Evolutionary conservation across 2,329 filamentous ascomycete species (phyloP), one percentile per base, ranked within the genome.

Genomic region (Epicoccum sorghinum): DNA sequence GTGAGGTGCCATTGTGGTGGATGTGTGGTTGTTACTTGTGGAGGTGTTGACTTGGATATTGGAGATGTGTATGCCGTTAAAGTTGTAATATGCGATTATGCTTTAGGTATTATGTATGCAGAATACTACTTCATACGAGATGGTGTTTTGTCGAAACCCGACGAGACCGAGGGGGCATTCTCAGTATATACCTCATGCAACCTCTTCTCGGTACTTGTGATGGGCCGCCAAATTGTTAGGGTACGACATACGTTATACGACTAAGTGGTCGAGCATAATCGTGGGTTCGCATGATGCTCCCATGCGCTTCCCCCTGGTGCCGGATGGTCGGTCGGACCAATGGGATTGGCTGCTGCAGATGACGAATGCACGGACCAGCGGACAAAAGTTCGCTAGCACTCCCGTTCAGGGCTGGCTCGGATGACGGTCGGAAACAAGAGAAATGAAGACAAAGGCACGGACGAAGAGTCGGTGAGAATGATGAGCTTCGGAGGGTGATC

Each of bases 251-350:
- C 51, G 23, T 36, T 41, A 48, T 49, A 54, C 52, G 46, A 41
- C 40, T 42, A 45, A 36, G 27, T 49, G 40, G 52, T 49, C 52
- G 52, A 49, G 35, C 36, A 43, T 30, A 9, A 25, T 43, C 40
- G 29, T 46, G 36, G 52, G 52, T 46, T 50, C 52, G 52, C 52
- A 55, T 42, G 52, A 50, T 55, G 52, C 52, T 55, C 52, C 42
- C 25, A 50, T 41, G 42, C 52, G 25, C 41, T 38, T 18, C 23
- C 52, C 52, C 52, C 47, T 49, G 41, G 24, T 24, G 37, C 30
- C 32, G 37, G 24, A 25, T 35, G 47, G 9, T 50, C 22, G 30
- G 4, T 22, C n/a, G 25, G 42, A 3, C 52, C 52, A 55, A 55
- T 55, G 9, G 42, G 18, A 42, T 42, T 38, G 41, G 30, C 25